Base-by-base conservation (phyloP, 139 green algal species). In the Chlorella sp. region DNA sequence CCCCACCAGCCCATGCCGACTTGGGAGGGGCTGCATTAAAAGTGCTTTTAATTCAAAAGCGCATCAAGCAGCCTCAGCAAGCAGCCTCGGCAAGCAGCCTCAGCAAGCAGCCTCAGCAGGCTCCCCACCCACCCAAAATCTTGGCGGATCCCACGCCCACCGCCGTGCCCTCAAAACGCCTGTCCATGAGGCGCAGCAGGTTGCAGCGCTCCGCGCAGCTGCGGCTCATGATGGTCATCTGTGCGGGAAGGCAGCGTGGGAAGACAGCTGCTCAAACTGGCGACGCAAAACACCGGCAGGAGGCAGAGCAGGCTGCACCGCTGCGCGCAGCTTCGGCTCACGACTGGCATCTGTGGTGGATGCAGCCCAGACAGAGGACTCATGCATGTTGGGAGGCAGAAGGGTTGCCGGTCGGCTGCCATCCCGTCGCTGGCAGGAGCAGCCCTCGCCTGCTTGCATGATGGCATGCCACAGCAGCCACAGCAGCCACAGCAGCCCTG, bases 111-210 rank as follows among this genome's bases (percentile, higher is more conserved):
- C 69, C 34, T 24, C 7, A 7, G n/a, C n/a, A n/a, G n/a, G n/a
- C n/a, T n/a, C 69, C 51, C 0, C 62, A 56, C 80, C 34, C 81
- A 81, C 97, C 97, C 28, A 99, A 58, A 68, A 99, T 98, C 82
- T 92, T 95, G 60, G 84, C 88, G 17, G 87, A 92, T 80, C 97
- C 97, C 51, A 99, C 97, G 62, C 97, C 97, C 72, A 94, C 87
- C 0, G 96, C 97, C 54, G 95, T 92, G 48, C 97, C 97, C 58
- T 84, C 51, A 76, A 95, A 99, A 13, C 97, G 91, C 74, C 90
- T 95, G 93, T 99, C 97, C 76, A 98, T 86, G 26, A 99, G 93
- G 5, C 92, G 92, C 46, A 92, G 89, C 26, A 99, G 83, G 86
- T 93, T 89, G 89, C 91, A 96, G 76, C 93, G 91, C 84, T 95